Evolutionary conservation across 345 rosid genomes (phyloP).

Genomic region (Firmiana major): DNA sequence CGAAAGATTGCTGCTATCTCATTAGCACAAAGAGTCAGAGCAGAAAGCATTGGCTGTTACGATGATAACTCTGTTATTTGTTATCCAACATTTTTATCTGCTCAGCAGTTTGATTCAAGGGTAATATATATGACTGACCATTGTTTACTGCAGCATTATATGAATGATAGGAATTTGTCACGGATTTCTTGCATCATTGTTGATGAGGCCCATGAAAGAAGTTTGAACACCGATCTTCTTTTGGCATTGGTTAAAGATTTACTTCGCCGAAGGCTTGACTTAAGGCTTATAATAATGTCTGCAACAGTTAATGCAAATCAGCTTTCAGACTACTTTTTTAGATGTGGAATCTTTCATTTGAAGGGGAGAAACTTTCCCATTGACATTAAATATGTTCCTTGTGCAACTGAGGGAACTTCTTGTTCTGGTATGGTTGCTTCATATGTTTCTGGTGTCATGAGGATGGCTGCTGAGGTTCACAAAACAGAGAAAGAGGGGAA

Average conservation of each 20-base stretch:
- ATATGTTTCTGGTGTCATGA: conserved; percentile 62
- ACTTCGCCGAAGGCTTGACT: conserved; percentile 46
- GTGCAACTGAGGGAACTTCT: conserved; percentile 34
- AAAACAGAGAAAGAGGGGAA: conserved; percentile 66
- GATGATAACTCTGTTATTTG: conserved; percentile 45
- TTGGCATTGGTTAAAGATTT: conserved; percentile 66
- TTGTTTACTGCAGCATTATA: conserved; percentile 70
- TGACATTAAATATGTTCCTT: conserved; percentile 60
- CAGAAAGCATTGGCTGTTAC: conserved; percentile 72
- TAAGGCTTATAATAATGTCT: conserved; percentile 88
- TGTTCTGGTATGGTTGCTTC: conserved; percentile 41
- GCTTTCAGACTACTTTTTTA: conserved; percentile 71
- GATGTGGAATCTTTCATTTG: conserved; percentile 53
- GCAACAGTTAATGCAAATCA: conserved; percentile 87
- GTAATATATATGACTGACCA: conserved; percentile 79
- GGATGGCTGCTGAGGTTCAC: conserved; percentile 54
- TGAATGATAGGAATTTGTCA: conserved; percentile 61
- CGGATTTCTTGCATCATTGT: conserved; percentile 75
- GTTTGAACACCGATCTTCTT: conserved; percentile 88
- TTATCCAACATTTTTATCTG: conserved; percentile 57
- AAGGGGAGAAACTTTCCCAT: conserved; percentile 79
- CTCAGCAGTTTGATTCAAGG: conserved; percentile 50
- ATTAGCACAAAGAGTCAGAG: conserved; percentile 67
- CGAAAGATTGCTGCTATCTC: conserved; percentile 83
- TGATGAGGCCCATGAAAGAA: conserved; percentile 97